These are phyloP conservation scores for Cyberlindnera japonica DNA, from an alignment of 805 yeast species.

Conservation along the genomic window DNA sequence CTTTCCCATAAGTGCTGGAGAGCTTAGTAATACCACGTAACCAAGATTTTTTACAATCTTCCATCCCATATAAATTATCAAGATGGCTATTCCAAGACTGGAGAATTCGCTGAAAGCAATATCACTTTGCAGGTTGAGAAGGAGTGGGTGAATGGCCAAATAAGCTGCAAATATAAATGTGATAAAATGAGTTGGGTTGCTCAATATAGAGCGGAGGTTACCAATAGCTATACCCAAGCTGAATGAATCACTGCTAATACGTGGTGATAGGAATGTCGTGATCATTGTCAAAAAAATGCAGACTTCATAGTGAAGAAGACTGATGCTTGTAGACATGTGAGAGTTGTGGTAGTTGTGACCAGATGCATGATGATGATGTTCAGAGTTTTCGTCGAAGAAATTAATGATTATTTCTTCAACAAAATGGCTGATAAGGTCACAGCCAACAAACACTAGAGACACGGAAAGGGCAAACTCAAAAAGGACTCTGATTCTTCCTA, in stretches of 20 bases:
- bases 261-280: slow-evolving; percentile 35
- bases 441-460: slow-evolving; percentile 84
- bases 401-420: slow-evolving; percentile 55
- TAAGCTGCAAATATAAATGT: slow-evolving; percentile 42
- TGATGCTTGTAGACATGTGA: slow-evolving; percentile 18
- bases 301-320: slow-evolving; percentile 29
- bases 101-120: slow-evolving; percentile 39
- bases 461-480: slow-evolving; percentile 85
- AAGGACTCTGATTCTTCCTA: slow-evolving; percentile 85
- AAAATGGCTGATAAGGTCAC: slow-evolving; percentile 84
- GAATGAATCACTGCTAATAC: slow-evolving; percentile 8
- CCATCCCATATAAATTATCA: slow-evolving; percentile 49
- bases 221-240: no score
- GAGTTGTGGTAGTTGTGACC: slow-evolving; percentile 29
- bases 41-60: slow-evolving; percentile 48
- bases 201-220: no score
- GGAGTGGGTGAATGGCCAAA: slow-evolving; percentile 37
- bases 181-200: slow-evolving; percentile 35
- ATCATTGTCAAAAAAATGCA: slow-evolving; percentile 25
- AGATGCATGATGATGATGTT: slow-evolving; percentile 11
- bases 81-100: slow-evolving; percentile 40
- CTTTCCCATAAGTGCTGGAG: slow-evolving; percentile 43
- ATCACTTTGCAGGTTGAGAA: slow-evolving; percentile 24
- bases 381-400: slow-evolving; percentile 27
- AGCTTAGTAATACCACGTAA: slow-evolving; percentile 48